Base-by-base conservation (phyloP, 257 asterid species). In the Capsicum rhomboideum region DNA sequence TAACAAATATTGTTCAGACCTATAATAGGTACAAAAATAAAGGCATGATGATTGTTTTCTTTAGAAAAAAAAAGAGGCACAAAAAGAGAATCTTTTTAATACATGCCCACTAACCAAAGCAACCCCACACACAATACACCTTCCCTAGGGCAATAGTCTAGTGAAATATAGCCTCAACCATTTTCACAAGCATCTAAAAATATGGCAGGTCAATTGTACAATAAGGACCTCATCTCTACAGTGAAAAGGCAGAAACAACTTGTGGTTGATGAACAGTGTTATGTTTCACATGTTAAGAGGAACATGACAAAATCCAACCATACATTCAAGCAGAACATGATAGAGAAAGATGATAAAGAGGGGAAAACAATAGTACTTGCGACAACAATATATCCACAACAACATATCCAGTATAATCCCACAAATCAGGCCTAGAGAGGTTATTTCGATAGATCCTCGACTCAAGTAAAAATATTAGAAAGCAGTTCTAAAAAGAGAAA, bases 21-120 rank as follows among this genome's bases (percentile, higher is more conserved):
- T 49, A 37, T 17, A 58, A 79, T 29, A 58, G 54, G 75, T 28
- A 46, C 37, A 82, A 11, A 66, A 84, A 34, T 17, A 67, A 40
- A 74, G 28, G 44, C 55, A 40, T 37, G 54, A 75, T 77, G 56
- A 18, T 28, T 5, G 10, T 18, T 18, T 13, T 7, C 3, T 46
- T 16, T 20, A 44, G 2, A 17, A 16, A 23, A 17, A 16, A 23
- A 14, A 26, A 26, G 31, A 80, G 49, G 79, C n/a, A 59, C 58
- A 86, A 16, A 17, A 66, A 66, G 2, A 23, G 89, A 87, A 82
- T 85, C 85, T 87, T 63, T 74, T 50, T 42, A 77, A 82, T 53
- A 85, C 31, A 87, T 72, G 79, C 77, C 55, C 83, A 82, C 66
- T 85, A 85, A 82, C 34, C 64, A 75, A 78, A 44, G 78, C 40